Evolutionary conservation across 2,329 filamentous ascomycete species (phyloP).

Genomic region (Apiospora hydei): DNA sequence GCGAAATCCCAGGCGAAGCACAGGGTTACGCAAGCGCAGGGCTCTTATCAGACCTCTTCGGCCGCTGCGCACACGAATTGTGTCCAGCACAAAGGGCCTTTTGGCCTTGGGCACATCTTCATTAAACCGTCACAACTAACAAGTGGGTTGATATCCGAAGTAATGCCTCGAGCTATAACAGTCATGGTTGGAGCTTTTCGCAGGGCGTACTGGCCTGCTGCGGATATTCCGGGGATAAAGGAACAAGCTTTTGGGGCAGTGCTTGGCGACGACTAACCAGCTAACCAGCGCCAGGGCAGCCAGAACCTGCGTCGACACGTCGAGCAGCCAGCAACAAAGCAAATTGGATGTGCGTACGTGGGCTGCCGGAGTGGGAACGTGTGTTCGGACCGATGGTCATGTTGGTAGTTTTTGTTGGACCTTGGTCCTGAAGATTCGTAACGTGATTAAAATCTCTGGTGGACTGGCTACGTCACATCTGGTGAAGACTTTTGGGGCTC

Average conservation of each 20-base stretch:
- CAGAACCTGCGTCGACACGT: background rate
- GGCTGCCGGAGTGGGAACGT: constrained; percentile 3
- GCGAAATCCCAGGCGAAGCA: background rate
- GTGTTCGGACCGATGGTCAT: constrained; percentile 16
- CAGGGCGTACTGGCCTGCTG: background rate
- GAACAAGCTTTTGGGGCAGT: constrained; percentile 17
- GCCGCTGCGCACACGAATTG: background rate
- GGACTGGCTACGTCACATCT: constrained; percentile 9
- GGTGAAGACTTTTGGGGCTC: background rate
- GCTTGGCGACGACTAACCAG: constrained; percentile 8
- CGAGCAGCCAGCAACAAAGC: background rate
- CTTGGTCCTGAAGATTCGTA: background rate
- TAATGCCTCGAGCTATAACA: constrained; percentile 3
- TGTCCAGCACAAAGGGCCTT: background rate
- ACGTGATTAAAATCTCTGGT: constrained; percentile 9
- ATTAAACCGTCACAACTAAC: background rate
- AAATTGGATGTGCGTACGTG: constrained; percentile 1
- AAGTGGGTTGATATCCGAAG: constrained; percentile 6
- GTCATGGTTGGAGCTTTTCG: background rate
- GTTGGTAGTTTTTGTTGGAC: background rate
- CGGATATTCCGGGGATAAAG: constrained; percentile 16
- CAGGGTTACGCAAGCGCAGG: background rate
- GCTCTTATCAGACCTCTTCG: background rate
- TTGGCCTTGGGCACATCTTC: background rate
- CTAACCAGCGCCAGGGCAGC: background rate